Conservation (phyloP, 352 stramenopile genomes). For the Blastocystis sp. region DNA sequence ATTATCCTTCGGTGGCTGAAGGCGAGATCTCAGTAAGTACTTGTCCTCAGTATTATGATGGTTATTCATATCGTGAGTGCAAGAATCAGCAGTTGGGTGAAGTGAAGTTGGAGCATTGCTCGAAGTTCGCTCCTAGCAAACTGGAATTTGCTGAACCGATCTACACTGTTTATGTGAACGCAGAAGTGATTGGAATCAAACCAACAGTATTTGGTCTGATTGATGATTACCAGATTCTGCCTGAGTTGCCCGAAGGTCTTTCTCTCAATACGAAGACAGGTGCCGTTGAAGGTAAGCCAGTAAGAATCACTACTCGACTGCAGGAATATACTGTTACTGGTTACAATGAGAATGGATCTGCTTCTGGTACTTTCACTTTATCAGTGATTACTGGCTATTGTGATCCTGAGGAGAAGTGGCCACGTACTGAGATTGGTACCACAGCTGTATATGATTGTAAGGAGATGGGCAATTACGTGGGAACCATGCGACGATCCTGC, state of each 20-base stretch:
- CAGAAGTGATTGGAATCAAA: background rate
- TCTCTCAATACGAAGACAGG: conserved; percentile 39
- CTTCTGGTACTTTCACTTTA: background rate
- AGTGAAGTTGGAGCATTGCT: conserved; percentile 6
- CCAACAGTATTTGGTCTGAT: conserved; percentile 40
- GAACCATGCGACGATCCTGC: conserved; percentile 22
- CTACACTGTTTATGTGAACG: conserved; percentile 42
- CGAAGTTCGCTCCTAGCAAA: conserved; percentile 31
- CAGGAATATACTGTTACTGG: conserved; percentile 26
- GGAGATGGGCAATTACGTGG: background rate
- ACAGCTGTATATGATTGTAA: conserved; percentile 32
- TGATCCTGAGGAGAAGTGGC: conserved; percentile 26
- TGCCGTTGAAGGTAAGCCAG: background rate
- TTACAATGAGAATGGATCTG: conserved; percentile 49
- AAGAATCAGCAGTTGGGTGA: background rate
- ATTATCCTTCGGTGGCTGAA: conserved; percentile 37
- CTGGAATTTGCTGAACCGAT: background rate
- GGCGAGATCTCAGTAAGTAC: conserved; percentile 32
- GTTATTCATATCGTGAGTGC: conserved; percentile 47
- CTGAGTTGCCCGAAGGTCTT: conserved; percentile 31
- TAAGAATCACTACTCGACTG: background rate
- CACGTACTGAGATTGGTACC: conserved; percentile 11
- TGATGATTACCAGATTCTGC: conserved; percentile 32
- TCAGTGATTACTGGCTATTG: conserved; percentile 1
- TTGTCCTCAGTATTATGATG: conserved; percentile 55